Conservation (phyloP, 345 rosid genomes). For the Ailanthus altissimus region DNA sequence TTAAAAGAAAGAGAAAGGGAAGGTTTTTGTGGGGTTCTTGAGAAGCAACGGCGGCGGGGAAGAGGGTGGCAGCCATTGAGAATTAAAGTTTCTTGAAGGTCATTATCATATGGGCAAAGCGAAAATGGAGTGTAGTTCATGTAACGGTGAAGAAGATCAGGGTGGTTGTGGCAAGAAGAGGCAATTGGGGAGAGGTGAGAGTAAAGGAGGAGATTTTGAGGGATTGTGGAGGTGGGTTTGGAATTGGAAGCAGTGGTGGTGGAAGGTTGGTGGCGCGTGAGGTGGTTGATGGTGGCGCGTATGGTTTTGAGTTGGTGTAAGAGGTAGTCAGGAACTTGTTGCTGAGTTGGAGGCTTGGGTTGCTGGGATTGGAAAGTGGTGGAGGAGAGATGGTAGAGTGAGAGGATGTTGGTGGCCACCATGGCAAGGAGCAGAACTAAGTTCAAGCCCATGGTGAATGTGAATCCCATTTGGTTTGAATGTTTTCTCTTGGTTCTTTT, state of each 20-base stretch:
- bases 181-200: constrained; percentile 82
- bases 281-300: constrained; percentile 93
- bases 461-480: constrained; percentile 66
- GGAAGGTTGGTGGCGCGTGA: constrained; percentile 71
- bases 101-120: constrained; percentile 69
- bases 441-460: constrained; percentile 89
- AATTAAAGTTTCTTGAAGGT: constrained; percentile 80
- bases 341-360: constrained; percentile 47
- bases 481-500: constrained; percentile 3
- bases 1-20: constrained; percentile 42
- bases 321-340: constrained; percentile 75
- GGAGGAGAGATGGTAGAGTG: constrained; percentile 93
- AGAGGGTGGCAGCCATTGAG: constrained; percentile 96
- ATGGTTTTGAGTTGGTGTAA: constrained; percentile 79
- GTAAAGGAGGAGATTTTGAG: constrained; percentile 78
- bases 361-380: constrained; percentile 57
- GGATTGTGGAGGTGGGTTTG: constrained; percentile 39
- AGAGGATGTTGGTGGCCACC: constrained; percentile 97
- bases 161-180: constrained; percentile 83
- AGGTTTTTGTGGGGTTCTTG: constrained; percentile 63
- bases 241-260: constrained; percentile 22
- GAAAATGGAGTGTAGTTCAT: constrained; percentile 88
- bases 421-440: constrained; percentile 75
- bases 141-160: constrained; percentile 81
- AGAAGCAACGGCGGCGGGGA: constrained; percentile 99